These are phyloP conservation scores for Fusarium keratoplasticum DNA, from an alignment of 2,329 filamentous ascomycete species.

Conservation along the genomic window DNA sequence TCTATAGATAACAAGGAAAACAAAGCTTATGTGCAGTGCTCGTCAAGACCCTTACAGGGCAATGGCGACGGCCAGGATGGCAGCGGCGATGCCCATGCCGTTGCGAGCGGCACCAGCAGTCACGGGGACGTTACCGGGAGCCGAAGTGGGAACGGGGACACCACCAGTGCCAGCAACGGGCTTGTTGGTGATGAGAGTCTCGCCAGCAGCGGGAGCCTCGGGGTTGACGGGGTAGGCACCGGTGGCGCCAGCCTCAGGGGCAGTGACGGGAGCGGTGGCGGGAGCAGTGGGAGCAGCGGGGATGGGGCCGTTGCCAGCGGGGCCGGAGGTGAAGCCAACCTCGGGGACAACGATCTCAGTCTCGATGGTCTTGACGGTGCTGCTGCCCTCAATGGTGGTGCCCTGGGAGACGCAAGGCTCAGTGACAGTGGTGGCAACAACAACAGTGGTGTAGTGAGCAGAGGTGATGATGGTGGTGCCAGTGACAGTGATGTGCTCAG, in stretches of 20 bases:
- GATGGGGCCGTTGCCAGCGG: slow-evolving; percentile 33
- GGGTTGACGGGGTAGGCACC: slow-evolving; percentile 26
- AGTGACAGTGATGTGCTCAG: slow-evolving; percentile 68
- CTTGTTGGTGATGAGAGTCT: slow-evolving; percentile 43
- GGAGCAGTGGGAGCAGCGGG: slow-evolving; percentile 52
- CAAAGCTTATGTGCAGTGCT: slow-evolving; percentile 34
- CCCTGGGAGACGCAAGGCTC: slow-evolving; percentile 62
- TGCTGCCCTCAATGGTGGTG: slow-evolving; percentile 59
- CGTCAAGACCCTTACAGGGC: slow-evolving; percentile 56
- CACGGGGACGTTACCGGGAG: slow-evolving; percentile 51
- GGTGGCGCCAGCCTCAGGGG: slow-evolving; percentile 25
- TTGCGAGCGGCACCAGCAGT: slow-evolving; percentile 55
- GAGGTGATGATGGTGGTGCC: slow-evolving; percentile 63
- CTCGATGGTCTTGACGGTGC: slow-evolving; percentile 61
- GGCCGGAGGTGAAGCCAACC: slow-evolving; percentile 60
- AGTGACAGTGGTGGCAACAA: slow-evolving; percentile 59
- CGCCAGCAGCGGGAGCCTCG: slow-evolving; percentile 22
- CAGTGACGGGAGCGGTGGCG: slow-evolving; percentile 53
- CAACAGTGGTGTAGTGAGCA: slow-evolving; percentile 63
- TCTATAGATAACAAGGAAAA: slow-evolving; percentile 45
- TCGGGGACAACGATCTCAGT: slow-evolving; percentile 65
- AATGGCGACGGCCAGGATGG: slow-evolving; percentile 57
- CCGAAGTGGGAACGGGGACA: slow-evolving; percentile 49
- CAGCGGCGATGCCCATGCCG: slow-evolving; percentile 60
- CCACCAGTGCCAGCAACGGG: slow-evolving; percentile 48